Base-by-base conservation (phyloP, 495 filamentous ascomycete genomes). In the Penicillium bovifimosum region DNA sequence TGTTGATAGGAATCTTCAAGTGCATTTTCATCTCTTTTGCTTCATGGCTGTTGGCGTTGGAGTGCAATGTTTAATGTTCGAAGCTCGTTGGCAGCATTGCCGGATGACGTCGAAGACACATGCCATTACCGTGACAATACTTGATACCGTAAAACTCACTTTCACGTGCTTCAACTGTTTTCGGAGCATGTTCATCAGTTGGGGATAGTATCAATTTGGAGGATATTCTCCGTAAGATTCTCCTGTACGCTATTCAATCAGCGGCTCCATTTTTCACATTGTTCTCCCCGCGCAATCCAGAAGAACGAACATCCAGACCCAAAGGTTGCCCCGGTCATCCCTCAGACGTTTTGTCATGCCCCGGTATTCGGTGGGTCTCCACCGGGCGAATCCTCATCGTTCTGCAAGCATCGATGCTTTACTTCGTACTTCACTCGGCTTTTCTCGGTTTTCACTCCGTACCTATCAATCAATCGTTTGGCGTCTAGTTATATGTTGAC, bases 81-180 rank as follows among this genome's bases (percentile, higher is more conserved):
- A 41, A 7, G 10, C 10, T 24, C 20, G 20, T 24, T 24, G 20
- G 8, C 9, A 31, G n/a, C n/a, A 53, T 10, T 24, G 27, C 27
- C 47, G 47, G 39, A 65, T 70, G 66, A 71, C 66, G 68, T 71
- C 52, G 57, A 62, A 35, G 51, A 56, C 66, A 67, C 58, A 57
- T 67, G 58, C 67, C 58, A 64, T 53, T 66, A 64, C 63, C 52
- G 55, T 64, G 55, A 65, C 64, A 63, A 53, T 67, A 65, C 65
- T 16, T 41, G 17, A 58, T 46, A 58, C 26, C n/a, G 41, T 31
- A 43, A 10, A 6, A 16, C 6, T 32, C 38, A 45, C 47, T 65
- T 63, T 65, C 63, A 65, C 60, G 49, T 65, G 63, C 50, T 42
- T 42, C 45, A 16, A 46, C 10, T 47, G 17, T n/a, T 3, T 29